A percentile compares a stretch with the other conserved stretches of the same genome.
phyloP scores from a whole-genome alignment of 257 asterid genomes.

The Lavandula angustifolia region DNA sequence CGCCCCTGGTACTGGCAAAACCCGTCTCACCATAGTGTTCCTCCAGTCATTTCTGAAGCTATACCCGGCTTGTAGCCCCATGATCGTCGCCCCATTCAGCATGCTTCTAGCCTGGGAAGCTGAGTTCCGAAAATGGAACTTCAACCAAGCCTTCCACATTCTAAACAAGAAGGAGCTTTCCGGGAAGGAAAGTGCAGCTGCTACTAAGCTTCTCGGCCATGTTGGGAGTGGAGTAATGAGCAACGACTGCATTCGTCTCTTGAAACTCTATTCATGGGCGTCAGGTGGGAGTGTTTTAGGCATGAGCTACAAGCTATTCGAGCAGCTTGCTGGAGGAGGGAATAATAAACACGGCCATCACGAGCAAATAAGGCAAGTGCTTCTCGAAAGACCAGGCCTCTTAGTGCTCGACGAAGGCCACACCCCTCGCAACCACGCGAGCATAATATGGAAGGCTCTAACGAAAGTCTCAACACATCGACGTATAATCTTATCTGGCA shows the following conservation, averaged over 20 bases:
- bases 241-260: constrained; percentile 31
- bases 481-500: constrained; percentile 74
- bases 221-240: constrained; percentile 8
- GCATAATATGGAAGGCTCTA: constrained; percentile 59
- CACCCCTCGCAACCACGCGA: constrained; percentile 66
- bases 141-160: constrained; percentile 58
- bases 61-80: constrained; percentile 57
- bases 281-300: constrained; percentile 54
- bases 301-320: constrained; percentile 54
- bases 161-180: constrained; percentile 47
- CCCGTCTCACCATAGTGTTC: constrained; percentile 66
- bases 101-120: constrained; percentile 81
- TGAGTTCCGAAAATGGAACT: constrained; percentile 64
- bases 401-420: constrained; percentile 90
- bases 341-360: background rate
- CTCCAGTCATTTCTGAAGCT: constrained; percentile 55
- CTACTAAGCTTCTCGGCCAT: constrained; percentile 23
- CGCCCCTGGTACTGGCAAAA: constrained; percentile 92
- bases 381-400: constrained; percentile 55
- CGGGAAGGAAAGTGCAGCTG: constrained; percentile 39
- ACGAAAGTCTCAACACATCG: constrained; percentile 49
- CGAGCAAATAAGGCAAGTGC: constrained; percentile 40
- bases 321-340: constrained; percentile 42
- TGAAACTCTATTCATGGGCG: constrained; percentile 62
- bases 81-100: constrained; percentile 71